Evolutionary conservation across 768 basidiomycete species (phyloP).

Genomic region (Russula vinacea): DNA sequence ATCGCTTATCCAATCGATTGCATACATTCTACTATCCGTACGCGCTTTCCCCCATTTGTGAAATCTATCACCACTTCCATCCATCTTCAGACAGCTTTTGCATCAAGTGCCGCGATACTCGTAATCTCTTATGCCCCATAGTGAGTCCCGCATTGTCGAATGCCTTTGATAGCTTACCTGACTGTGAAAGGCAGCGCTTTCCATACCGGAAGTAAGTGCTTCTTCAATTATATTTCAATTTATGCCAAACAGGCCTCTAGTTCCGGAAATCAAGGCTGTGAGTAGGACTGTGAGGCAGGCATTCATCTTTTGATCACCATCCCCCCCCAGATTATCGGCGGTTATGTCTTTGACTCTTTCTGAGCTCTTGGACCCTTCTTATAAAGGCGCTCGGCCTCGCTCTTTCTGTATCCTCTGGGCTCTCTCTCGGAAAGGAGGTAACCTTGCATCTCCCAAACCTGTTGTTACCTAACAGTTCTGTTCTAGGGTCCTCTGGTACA

Average conservation of each 20-base stretch:
- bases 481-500: constrained; percentile 82
- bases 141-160: constrained; percentile 40
- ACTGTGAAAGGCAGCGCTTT: constrained; percentile 50
- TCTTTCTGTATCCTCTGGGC: constrained; percentile 78
- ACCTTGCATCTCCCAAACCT: constrained; percentile 21
- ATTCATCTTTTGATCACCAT: neutral
- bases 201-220: constrained; percentile 71
- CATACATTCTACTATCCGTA: constrained; percentile 65
- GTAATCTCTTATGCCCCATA: constrained; percentile 69
- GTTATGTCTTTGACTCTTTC: constrained; percentile 82
- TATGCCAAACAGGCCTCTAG: constrained; percentile 36
- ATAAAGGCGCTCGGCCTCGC: constrained; percentile 83
- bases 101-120: constrained; percentile 59
- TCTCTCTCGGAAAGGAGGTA: constrained; percentile 84
- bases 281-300: constrained; percentile 29
- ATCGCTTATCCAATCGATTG: constrained; percentile 60
- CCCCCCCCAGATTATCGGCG: constrained; percentile 60
- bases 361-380: constrained; percentile 81
- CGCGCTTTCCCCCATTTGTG: constrained; percentile 32
- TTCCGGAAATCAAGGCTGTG: constrained; percentile 78
- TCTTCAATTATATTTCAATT: constrained; percentile 9
- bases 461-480: constrained; percentile 9
- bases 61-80: neutral
- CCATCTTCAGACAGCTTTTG: constrained; percentile 51
- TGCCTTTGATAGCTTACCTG: neutral